phyloP scores from a whole-genome alignment of 805 yeast genomes.

The Yamadazyma nakazawae region DNA sequence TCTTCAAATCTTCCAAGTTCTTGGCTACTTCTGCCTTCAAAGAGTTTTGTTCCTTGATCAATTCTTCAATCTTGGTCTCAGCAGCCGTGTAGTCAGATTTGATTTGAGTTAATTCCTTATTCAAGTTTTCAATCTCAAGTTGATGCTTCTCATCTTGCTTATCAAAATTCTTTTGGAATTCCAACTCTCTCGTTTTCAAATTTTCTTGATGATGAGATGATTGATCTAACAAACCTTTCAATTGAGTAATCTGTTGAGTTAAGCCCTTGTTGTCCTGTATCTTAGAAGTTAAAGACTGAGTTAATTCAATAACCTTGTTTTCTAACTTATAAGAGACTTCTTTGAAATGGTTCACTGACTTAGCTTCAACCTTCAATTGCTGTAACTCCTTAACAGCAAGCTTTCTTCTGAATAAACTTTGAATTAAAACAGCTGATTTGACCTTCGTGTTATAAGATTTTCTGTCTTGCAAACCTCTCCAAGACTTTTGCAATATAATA shows the following conservation, averaged over 20 bases:
- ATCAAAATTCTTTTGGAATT: conserved; percentile 46
- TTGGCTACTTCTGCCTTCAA: conserved; percentile 61
- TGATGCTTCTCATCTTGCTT: conserved; percentile 46
- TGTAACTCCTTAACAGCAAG: conserved; percentile 65
- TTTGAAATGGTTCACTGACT: conserved; percentile 82
- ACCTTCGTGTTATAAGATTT: conserved; percentile 42
- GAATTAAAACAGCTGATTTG: conserved; percentile 65
- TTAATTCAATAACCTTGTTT: conserved; percentile 94
- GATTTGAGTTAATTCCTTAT: conserved; percentile 52
- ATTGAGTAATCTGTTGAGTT: conserved; percentile 53
- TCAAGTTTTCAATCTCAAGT: conserved; percentile 46
- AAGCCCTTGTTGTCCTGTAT: conserved; percentile 79
- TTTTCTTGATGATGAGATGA: conserved; percentile 51
- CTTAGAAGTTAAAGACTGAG: conserved; percentile 76
- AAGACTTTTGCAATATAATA: conserved; percentile 62
- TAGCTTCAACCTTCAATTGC: conserved; percentile 77
- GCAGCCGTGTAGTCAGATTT: conserved; percentile 58
- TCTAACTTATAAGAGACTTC: conserved; percentile 92
- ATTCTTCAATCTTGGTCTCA: conserved; percentile 54
- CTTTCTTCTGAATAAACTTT: conserved; percentile 73
- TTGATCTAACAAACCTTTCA: conserved; percentile 47
- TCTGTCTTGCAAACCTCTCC: conserved; percentile 70
- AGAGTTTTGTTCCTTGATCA: conserved; percentile 57
- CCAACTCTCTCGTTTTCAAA: conserved; percentile 53
- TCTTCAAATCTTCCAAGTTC: conserved; percentile 58